Base-by-base conservation (phyloP, 495 filamentous ascomycete genomes). In the Cudoniella acicularis region DNA sequence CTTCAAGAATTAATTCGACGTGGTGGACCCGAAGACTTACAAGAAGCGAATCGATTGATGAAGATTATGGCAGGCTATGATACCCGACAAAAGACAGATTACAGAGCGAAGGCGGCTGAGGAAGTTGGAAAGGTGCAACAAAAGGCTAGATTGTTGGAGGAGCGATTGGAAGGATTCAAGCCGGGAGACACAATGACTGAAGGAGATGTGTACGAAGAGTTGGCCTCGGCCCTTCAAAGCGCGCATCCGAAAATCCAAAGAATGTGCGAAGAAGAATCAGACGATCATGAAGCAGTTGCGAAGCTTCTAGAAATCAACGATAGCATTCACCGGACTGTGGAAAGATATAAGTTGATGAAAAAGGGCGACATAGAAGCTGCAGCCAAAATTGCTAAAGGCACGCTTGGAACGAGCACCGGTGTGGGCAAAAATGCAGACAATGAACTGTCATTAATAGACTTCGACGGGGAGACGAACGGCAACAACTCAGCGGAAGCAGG, bases 51-150 rank as follows among this genome's bases (percentile, higher is more conserved):
- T 67, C 82, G 87, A 64, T 75, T 98, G 56, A 98, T 98, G 94
- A 98, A 98, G 73, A 82, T 98, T 45, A 97, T 98, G 94, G 94
- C 94, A 23, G 94, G 94, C 59, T 98, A 88, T 71, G 94, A 98
- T 70, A 96, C 89, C 45, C 77, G 91, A 63, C 87, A 91, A 62
- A 98, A 97, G 73, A 96, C 95, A 3, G 94, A 98, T 72, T 98
- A 97, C 68, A 85, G 94, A 62, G 94, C 94, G 26, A 98, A 98
- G 75, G 94, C 94, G 1, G 94, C 94, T 9, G 92, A 97, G 68
- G 94, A 98, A 54, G 92, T 98, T 1, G 80, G 81, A 56, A 95
- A 90, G 74, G 90, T 98, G 47, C 92, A 96, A 68, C 89, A 89
- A 66, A 98, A 98, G 69, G 94, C 94, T 9, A 85, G 85, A 69